Percentiles rank a stretch among this genome's conserved stretches.
phyloP scores from a whole-genome alignment of 495 filamentous ascomycete genomes.

The Astrothelium macrocarpum region DNA sequence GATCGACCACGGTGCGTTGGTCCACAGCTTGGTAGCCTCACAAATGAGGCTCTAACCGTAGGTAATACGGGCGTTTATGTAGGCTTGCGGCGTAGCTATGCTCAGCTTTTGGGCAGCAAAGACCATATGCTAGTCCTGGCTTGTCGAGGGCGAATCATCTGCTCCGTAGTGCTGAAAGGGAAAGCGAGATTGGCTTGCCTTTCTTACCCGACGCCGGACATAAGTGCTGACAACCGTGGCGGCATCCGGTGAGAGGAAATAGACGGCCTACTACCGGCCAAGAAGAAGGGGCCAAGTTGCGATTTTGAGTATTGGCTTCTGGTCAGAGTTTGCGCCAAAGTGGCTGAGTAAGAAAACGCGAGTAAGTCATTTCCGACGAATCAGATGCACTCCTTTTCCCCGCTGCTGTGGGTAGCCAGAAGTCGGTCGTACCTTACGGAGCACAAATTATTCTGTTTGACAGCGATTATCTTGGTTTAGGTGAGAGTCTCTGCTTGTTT shows the following conservation, averaged over 20 bases:
- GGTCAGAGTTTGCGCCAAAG: background rate
- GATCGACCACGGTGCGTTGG: background rate
- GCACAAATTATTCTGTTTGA: too few species aligned
- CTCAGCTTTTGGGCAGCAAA: background rate
- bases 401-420: too few species aligned
- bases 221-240: background rate
- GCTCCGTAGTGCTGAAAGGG: background rate
- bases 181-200: background rate
- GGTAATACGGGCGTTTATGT: background rate
- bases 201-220: background rate
- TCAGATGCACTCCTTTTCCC: too few species aligned
- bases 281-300: background rate
- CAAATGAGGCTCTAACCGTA: background rate
- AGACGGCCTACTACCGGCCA: background rate
- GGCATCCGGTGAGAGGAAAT: conserved; percentile 1
- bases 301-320: background rate
- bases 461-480: too few species aligned
- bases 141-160: background rate
- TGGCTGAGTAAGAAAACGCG: background rate
- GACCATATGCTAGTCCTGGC: background rate
- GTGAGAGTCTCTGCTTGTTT: too few species aligned
- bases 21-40: background rate
- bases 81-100: background rate
- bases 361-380: too few species aligned
- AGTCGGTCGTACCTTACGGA: too few species aligned